A percentile compares a stretch with the other conserved stretches of the same genome.
Evolutionary conservation across 2,329 filamentous ascomycete genomes (phyloP).

Genomic region (Ceratocystis variospora): DNA sequence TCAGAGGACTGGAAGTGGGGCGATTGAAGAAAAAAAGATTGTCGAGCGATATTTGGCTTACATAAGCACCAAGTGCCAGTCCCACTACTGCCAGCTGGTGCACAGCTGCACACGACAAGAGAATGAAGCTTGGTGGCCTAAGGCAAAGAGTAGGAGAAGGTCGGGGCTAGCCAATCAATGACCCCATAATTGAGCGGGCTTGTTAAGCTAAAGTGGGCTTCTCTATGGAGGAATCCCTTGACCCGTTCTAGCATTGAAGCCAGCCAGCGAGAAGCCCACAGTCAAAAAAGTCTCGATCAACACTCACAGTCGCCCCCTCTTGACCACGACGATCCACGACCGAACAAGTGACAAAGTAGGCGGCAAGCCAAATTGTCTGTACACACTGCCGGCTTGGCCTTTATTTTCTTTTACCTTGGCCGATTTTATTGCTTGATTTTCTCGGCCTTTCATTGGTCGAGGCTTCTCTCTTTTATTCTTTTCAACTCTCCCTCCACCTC

Average conservation of each 20-base stretch:
- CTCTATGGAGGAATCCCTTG: background rate
- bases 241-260: constrained; percentile 13
- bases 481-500: background rate
- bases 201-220: constrained; percentile 14
- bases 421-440: background rate
- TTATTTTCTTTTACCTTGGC: background rate
- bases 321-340: background rate
- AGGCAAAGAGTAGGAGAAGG: constrained; percentile 25
- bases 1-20: constrained; percentile 5
- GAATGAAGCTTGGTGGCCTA: constrained; percentile 24
- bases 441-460: background rate
- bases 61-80: background rate
- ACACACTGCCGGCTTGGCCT: background rate
- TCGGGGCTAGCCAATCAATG: constrained; percentile 29
- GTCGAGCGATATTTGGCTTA: background rate
- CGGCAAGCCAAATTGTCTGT: background rate
- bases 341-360: constrained; percentile 1
- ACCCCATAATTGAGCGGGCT: constrained; percentile 26
- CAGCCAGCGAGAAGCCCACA: constrained; percentile 14
- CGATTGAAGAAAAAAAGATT: background rate
- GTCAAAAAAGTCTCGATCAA: constrained; percentile 9
- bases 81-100: background rate
- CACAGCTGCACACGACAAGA: background rate
- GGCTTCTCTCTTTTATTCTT: background rate
- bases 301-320: background rate